Conservation (phyloP, 192 early-diverging fungal genomes). For the Coemansia sp. region DNA sequence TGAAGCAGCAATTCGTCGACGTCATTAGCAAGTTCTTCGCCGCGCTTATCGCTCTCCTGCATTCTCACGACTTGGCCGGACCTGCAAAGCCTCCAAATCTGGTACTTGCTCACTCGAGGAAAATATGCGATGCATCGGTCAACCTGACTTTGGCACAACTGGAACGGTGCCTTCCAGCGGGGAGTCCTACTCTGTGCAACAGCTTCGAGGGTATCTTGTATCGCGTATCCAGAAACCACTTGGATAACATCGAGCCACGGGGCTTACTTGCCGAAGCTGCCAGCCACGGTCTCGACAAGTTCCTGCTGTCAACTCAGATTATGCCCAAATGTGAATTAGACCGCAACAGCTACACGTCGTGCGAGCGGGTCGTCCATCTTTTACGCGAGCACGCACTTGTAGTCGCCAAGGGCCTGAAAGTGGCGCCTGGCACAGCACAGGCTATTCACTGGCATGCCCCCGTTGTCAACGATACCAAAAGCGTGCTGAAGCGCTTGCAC, state of each 20-base stretch:
- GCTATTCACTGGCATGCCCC: background rate
- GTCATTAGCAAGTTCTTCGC: slow-evolving; percentile 26
- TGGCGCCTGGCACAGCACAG: slow-evolving; percentile 3
- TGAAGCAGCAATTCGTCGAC: slow-evolving; percentile 13
- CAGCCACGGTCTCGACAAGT: background rate
- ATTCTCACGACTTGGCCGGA: background rate
- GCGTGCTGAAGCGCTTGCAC: background rate
- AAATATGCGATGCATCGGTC: slow-evolving; percentile 24
- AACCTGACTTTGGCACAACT: slow-evolving; percentile 26
- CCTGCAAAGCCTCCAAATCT: background rate
- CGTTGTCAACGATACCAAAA: background rate
- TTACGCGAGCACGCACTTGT: slow-evolving; percentile 20
- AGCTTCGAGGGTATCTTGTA: slow-evolving; percentile 17
- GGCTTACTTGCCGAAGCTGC: background rate
- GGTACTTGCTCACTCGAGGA: slow-evolving; percentile 4
- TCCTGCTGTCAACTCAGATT: slow-evolving; percentile 10
- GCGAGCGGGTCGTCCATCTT: background rate
- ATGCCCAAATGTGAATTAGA: slow-evolving; percentile 17
- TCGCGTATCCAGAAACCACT: background rate
- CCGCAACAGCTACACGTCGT: background rate
- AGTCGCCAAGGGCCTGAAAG: slow-evolving; percentile 8
- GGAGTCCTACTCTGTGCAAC: background rate
- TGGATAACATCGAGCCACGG: background rate
- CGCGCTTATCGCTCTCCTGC: slow-evolving; percentile 10
- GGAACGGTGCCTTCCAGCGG: slow-evolving; percentile 2